phyloP scores from a whole-genome alignment of 208 protist genomes.

The Entamoeba dispar region DNA sequence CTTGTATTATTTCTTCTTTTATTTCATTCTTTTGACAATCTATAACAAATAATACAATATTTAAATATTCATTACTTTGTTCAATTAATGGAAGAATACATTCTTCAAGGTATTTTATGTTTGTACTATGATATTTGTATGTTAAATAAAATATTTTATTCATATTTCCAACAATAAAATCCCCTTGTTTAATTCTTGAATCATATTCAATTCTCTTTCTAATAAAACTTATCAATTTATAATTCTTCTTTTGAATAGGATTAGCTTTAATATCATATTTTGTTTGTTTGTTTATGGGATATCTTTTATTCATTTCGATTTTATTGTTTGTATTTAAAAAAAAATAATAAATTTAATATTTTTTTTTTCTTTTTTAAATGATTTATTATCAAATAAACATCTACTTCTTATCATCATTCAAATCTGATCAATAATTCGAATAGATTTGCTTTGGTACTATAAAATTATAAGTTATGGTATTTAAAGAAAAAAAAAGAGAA shows the following conservation, averaged over 20 bases:
- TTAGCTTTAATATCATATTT: background rate
- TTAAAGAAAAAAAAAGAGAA: too few species aligned
- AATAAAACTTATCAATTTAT: background rate
- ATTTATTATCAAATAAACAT: too few species aligned
- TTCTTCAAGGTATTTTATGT: background rate
- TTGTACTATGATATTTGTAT: background rate
- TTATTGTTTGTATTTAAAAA: too few species aligned
- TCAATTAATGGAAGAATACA: background rate
- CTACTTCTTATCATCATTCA: too few species aligned
- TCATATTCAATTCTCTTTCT: background rate
- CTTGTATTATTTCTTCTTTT: background rate
- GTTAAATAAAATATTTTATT: background rate
- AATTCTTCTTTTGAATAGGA: background rate
- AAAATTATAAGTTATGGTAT: too few species aligned
- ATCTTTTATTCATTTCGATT: too few species aligned
- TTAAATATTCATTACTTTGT: background rate
- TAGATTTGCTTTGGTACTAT: too few species aligned
- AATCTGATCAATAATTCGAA: too few species aligned
- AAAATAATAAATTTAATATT: too few species aligned
- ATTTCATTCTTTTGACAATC: background rate
- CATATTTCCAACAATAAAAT: background rate
- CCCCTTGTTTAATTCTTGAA: background rate
- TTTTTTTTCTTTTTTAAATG: too few species aligned
- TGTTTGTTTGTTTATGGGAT: background rate
- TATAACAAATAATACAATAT: background rate